phyloP scores from a whole-genome alignment of 306 rosid species.

The Mucuna pruriens region DNA sequence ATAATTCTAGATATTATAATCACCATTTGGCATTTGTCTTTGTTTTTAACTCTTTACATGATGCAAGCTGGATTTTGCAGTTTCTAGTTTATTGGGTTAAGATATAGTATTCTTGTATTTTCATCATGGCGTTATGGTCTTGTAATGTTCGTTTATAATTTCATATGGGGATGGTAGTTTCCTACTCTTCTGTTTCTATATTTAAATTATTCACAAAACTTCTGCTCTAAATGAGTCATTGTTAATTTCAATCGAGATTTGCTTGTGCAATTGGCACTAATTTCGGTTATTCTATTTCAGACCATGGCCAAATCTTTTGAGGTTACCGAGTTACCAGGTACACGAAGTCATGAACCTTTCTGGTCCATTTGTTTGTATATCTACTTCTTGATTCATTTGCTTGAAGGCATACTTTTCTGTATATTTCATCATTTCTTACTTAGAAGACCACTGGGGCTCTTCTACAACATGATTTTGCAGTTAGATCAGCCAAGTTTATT shows the following conservation, averaged over 20 bases:
- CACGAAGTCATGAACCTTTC: background rate
- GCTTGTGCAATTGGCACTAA: slow-evolving; percentile 29
- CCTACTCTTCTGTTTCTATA: slow-evolving; percentile 12
- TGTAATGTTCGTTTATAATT: background rate
- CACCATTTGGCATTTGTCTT: background rate
- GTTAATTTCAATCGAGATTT: slow-evolving; percentile 25
- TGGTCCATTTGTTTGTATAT: background rate
- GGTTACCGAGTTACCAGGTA: slow-evolving; percentile 99
- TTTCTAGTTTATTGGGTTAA: background rate
- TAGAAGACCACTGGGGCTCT: slow-evolving; percentile 25
- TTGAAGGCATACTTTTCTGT: slow-evolving; percentile 24
- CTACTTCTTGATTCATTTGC: slow-evolving; percentile 31
- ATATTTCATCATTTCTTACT: slow-evolving; percentile 2
- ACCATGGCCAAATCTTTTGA: slow-evolving; percentile 92
- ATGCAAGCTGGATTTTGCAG: slow-evolving; percentile 23
- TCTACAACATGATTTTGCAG: slow-evolving; percentile 57
- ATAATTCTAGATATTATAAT: slow-evolving; percentile 13
- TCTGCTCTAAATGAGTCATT: slow-evolving; percentile 19
- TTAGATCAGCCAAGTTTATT: slow-evolving; percentile 98
- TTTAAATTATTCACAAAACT: slow-evolving; percentile 34
- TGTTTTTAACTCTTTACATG: background rate
- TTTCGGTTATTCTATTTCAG: slow-evolving; percentile 59
- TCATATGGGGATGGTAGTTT: slow-evolving; percentile 26
- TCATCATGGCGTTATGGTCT: background rate
- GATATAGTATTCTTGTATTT: background rate